phyloP scores from a whole-genome alignment of 345 rosid species.

The Salix viminalis region DNA sequence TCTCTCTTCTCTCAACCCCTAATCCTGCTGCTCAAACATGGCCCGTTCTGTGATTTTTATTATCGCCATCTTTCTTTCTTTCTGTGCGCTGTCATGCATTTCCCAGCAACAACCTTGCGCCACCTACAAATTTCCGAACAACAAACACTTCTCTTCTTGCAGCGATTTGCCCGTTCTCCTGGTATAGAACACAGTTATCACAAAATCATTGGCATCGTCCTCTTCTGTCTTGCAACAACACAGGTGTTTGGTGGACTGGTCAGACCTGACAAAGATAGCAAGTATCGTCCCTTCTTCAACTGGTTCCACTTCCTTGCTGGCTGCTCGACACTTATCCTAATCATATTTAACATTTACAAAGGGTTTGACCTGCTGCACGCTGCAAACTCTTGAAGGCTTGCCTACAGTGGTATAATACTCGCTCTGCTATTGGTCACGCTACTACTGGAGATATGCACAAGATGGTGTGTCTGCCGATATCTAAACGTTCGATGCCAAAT shows the following conservation, averaged over 20 bases:
- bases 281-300: conserved; percentile 31
- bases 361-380: conserved; percentile 27
- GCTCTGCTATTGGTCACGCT: no score
- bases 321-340: conserved; percentile 22
- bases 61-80: no score
- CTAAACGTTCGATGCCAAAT: no score
- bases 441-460: no score
- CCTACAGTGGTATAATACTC: no score
- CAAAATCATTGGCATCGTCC: conserved; percentile 25
- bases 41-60: no score
- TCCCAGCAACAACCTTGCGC: neutral
- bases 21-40: no score
- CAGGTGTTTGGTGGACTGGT: conserved; percentile 13
- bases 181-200: neutral
- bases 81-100: no score
- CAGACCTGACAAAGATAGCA: conserved; percentile 34
- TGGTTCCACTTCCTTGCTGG: conserved; percentile 25
- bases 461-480: no score
- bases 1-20: no score
- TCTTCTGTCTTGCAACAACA: conserved; percentile 12
- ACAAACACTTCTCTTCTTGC: neutral
- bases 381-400: neutral
- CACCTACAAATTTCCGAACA: neutral
- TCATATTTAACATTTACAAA: conserved; percentile 26
- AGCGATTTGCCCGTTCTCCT: neutral